Base-by-base conservation (phyloP, 1,139 yeast species). In the Saccharomyces hybrid region DNA sequence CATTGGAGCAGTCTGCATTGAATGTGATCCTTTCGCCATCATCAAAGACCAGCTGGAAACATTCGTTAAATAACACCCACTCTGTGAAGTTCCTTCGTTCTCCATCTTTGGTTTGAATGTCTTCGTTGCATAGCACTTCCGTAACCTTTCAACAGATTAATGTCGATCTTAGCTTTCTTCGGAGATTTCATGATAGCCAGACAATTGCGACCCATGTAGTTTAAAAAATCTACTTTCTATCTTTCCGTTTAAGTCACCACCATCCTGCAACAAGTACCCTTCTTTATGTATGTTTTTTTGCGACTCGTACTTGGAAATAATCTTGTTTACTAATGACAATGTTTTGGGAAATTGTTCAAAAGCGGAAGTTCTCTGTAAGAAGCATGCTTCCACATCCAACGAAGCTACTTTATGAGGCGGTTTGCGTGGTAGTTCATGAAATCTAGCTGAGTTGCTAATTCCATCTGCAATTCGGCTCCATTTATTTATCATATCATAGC, bases 201-300 rank as follows among this genome's bases (percentile, higher is more conserved):
- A 73, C 57, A 86, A 71, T 34, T 83, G 79, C 4, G 81, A 78
- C 0, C 88, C 89, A 47, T 74, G 67, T 44, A 86, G 71, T 62
- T 78, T 82, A 72, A 81, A 85, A 68, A 70, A 84, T 55, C 93
- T 73, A 61, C 82, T 77, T 61, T 83, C 82, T 81, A 85, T 78
- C 28, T 76, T 65, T 9, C 61, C 64, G 19, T 57, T 58, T 62
- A 87, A 78, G 68, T 86, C 93, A 7, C 91, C 91, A 38, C 93
- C 93, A 65, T 85, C 90, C 71, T 86, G 93, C 64, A 80, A 80
- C 72, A 86, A 70, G 64, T 75, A 83, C 0, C 91, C 91, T 66
- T 84, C 86, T 60, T 73, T 70, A 1, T 58, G 59, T 11, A 75
- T 63, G 1, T 52, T 44, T 16, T 72, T 58, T 55, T 80, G 81